Percentiles rank a stretch among this genome's conserved stretches.
Evolutionary conservation across 257 asterid species (phyloP).

Genomic region (Lycium ferocissimum): DNA sequence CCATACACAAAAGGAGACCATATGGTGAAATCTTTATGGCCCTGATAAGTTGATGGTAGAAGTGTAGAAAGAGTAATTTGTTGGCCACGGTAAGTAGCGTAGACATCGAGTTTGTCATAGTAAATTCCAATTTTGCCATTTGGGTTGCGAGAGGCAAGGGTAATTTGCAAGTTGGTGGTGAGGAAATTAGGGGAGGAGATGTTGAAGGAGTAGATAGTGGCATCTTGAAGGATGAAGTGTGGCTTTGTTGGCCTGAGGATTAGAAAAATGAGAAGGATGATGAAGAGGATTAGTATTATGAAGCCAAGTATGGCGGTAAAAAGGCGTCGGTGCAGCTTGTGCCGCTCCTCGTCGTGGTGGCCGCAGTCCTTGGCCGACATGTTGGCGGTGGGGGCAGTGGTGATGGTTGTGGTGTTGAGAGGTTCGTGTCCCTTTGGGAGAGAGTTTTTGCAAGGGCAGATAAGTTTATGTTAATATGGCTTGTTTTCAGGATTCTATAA

Average conservation of each 20-base stretch:
- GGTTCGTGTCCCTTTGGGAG: neutral
- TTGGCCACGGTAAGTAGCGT: conserved; percentile 63
- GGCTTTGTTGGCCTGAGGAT: conserved; percentile 69
- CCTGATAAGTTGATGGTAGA: conserved; percentile 55
- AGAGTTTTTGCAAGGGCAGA: neutral
- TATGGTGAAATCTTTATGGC: conserved; percentile 57
- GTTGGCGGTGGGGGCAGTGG: conserved; percentile 19
- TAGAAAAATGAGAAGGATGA: conserved; percentile 53
- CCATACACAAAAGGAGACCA: conserved; percentile 72
- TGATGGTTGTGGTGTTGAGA: neutral
- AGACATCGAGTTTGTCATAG: conserved; percentile 59
- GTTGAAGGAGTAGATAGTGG: conserved; percentile 65
- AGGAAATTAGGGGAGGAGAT: conserved; percentile 47
- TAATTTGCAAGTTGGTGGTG: conserved; percentile 60
- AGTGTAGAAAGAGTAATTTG: conserved; percentile 60
- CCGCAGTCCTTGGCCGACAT: conserved; percentile 60
- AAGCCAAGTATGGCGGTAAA: conserved; percentile 30
- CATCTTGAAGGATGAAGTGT: conserved; percentile 64
- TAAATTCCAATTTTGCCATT: conserved; percentile 53
- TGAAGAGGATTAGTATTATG: conserved; percentile 47
- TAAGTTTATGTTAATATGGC: neutral
- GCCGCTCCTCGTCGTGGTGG: conserved; percentile 48
- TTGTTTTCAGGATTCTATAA: neutral
- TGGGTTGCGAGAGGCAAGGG: conserved; percentile 58
- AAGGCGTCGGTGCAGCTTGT: conserved; percentile 48